Percentiles rank a stretch among this genome's conserved stretches.
These are phyloP conservation scores for Trametes punicea DNA, from an alignment of 768 basidiomycete species.

Conservation along the genomic window DNA sequence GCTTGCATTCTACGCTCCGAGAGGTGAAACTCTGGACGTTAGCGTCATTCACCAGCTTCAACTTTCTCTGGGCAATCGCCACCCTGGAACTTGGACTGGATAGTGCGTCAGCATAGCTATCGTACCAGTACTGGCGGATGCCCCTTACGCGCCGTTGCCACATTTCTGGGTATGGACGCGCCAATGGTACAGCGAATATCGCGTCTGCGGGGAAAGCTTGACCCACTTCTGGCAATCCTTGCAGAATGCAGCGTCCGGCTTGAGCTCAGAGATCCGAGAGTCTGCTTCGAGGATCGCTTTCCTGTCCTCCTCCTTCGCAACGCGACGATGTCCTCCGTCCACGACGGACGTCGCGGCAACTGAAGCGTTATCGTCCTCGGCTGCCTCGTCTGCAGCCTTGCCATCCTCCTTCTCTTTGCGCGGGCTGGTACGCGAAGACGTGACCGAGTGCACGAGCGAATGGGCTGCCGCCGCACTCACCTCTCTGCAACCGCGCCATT, in stretches of 20 bases:
- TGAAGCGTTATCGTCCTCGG: conserved; percentile 27
- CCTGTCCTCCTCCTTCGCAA: conserved; percentile 42
- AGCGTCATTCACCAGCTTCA: conserved; percentile 60
- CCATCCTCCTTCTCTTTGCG: neutral
- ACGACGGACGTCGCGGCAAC: conserved; percentile 18
- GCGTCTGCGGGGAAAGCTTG: conserved; percentile 35
- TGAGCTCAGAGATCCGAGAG: conserved; percentile 46
- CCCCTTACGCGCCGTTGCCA: conserved; percentile 38
- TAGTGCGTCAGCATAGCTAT: neutral
- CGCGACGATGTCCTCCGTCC: neutral
- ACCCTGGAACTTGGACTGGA: conserved; percentile 55
- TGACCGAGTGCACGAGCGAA: neutral
- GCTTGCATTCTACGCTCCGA: conserved; percentile 46
- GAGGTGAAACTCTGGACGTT: conserved; percentile 51
- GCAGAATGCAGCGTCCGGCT: conserved; percentile 53
- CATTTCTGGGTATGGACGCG: conserved; percentile 48
- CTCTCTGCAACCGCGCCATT: conserved; percentile 27
- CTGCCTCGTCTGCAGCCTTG: conserved; percentile 19
- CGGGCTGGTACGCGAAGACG: neutral
- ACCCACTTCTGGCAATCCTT: conserved; percentile 64
- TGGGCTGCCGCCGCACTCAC: neutral
- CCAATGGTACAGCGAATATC: conserved; percentile 54
- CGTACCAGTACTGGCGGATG: neutral
- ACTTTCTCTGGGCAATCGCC: conserved; percentile 58
- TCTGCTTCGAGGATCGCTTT: conserved; percentile 53